Base-by-base conservation (phyloP, 805 yeast genomes). In the Hagleromyces aurorensis region DNA sequence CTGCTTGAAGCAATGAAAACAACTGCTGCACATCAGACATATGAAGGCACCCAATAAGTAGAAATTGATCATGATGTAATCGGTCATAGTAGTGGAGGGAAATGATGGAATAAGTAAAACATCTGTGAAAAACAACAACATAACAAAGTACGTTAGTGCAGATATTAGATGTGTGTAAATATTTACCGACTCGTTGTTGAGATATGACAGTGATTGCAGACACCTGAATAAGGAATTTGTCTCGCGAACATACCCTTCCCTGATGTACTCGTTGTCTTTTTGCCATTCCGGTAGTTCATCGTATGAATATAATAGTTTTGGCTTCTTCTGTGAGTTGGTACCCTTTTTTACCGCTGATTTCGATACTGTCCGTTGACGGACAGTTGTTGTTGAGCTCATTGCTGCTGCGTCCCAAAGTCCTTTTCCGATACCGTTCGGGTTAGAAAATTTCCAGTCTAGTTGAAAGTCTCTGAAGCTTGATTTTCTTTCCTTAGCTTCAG, bases 131-230 rank as follows among this genome's bases (percentile, higher is more conserved):
- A 48, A 49, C 14, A 51, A 23, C 14, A 54, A 32, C 16, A 51
- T 19, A 9, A 38, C 36, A 17, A 57, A 41, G 33, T 57, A 57
- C 4, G 48, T 34, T 2, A 53, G 11, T 9, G 62, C 54, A 1
- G 65, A 78, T 1, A 72, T 26, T 35, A 80, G 53, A 47, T 80
- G 91, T 3, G 79, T 55, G 57, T 77, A 79, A 14, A 81, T 75
- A 48, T 81, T 80, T 12, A 78, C 75, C 0, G 84, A 61, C 53
- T 80, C 91, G 43, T 81, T 81, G 55, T 80, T 85, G 23, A 75
- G 40, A 40, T 70, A 72, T 6, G 61, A 40, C 25, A 79, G 50
- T 2, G 81, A 69, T 21, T 57, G 41, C 11, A 74, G 33, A 34
- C 80, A 72, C 27, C 52, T 55, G 23, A 33, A 28, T 38, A 57